These are phyloP conservation scores for Alternaria novae-zelandiae DNA, from an alignment of 2,329 filamentous ascomycete species.

Conservation along the genomic window DNA sequence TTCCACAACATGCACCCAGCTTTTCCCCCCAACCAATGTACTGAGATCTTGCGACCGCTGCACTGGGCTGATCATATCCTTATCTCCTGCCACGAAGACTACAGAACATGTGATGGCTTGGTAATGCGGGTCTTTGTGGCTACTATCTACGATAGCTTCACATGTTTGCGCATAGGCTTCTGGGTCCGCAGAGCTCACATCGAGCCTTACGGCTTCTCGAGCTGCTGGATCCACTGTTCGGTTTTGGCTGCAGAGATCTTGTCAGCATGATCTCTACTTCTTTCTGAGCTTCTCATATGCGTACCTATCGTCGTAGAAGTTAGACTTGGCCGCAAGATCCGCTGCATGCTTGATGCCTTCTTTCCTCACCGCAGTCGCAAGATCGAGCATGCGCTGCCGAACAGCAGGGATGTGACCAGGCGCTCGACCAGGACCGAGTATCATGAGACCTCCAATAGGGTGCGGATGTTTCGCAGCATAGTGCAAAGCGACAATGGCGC, in stretches of 20 bases:
- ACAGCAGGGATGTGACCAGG: conserved; percentile 10
- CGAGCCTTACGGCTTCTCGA: not conserved
- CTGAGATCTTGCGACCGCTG: not conserved
- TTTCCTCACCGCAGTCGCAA: conserved; percentile 2
- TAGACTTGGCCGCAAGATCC: not conserved
- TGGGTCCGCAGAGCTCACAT: conserved; percentile 2
- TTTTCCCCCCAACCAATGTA: not conserved
- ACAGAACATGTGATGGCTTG: not conserved
- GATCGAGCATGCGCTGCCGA: conserved; percentile 11
- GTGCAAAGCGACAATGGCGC: not conserved
- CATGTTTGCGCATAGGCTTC: conserved; percentile 17
- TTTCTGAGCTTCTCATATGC: not conserved
- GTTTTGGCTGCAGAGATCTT: not conserved
- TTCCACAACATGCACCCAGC: not conserved
- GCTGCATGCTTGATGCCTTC: conserved; percentile 10
- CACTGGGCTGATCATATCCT: not conserved
- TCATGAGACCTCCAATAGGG: not conserved
- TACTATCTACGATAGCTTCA: conserved; percentile 7
- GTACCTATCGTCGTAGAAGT: not conserved
- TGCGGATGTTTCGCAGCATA: not conserved
- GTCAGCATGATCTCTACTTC: not conserved
- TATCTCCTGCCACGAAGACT: conserved; percentile 1
- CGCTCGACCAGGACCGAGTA: conserved; percentile 3
- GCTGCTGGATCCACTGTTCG: not conserved
- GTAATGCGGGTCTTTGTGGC: conserved; percentile 12